Evolutionary conservation across 1,139 yeast species (phyloP), one percentile per base, ranked within the genome.

Genomic region (Magnusiomyces tetraspermus): DNA sequence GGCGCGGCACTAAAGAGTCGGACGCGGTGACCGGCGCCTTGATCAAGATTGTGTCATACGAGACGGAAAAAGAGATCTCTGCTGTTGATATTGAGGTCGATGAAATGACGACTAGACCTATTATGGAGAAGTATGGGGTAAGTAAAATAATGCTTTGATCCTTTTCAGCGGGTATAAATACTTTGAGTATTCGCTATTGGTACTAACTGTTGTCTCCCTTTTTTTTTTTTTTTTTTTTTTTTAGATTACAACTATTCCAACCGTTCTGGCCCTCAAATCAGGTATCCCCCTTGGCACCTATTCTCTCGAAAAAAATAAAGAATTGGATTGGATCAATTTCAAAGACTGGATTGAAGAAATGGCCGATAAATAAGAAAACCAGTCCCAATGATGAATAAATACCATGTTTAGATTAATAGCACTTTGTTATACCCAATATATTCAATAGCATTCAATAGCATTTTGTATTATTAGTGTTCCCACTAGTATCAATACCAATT

Each of bases 61-160:
- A 80, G 58, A 75, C 82, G 23, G 74, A 73, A 30, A 75, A 75
- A 60, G 66, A 68, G 38, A 75, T 85, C 45, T 79, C 80, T 58
- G 71, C 82, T 67, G 92, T 82, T 17, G 89, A 84, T 63, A 76
- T 86, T 23, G 83, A 85, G 60, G 75, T 81, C 45, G 92, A 85
- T 60, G 78, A 79, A 54, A 76, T 76, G 11, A 88, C 78, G 2
- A 81, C 83, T 15, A 73, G 76, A 52, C 86, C 79, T 17, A 67
- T 85, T 51, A 68, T 80, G 68, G 66, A 75, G 41, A 75, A 82
- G 44, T 86, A 83, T 63, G 79, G 49, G n/a, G 56, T 54, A 47
- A 47, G 56, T 53, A 8, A 37, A 19, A 21, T 22, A 15, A 28
- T 11, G 68, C 1, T 68, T 49, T 23, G 33, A 3, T 28, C 11